Evolutionary conservation across 306 rosid species (phyloP).

Genomic region (Hippophae tibetana): DNA sequence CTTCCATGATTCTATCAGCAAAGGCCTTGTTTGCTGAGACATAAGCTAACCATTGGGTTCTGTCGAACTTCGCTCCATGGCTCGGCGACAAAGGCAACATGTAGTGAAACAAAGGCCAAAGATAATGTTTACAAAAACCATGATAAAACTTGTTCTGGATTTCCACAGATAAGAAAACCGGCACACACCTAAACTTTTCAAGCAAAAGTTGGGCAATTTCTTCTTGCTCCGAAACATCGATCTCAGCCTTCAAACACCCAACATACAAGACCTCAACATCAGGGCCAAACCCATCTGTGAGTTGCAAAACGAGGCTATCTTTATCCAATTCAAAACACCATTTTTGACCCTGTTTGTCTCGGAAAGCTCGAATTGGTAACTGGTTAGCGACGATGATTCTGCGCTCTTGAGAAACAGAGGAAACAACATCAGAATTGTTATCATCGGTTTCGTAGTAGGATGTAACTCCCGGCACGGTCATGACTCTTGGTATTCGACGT

Average conservation of each 20-base stretch:
- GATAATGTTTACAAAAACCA: constrained; percentile 75
- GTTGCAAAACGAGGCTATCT: constrained; percentile 46
- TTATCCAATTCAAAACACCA: constrained; percentile 50
- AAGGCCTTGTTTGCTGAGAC: constrained; percentile 49
- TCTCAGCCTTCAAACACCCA: constrained; percentile 42
- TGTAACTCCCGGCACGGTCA: constrained; percentile 14
- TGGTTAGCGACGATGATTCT: constrained; percentile 56
- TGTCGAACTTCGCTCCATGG: constrained; percentile 46
- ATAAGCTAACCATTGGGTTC: constrained; percentile 50
- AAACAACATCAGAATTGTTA: constrained; percentile 1
- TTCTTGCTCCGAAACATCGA: constrained; percentile 41
- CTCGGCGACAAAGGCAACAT: constrained; percentile 55
- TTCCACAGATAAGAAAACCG: constrained; percentile 36
- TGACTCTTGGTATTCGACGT: constrained; percentile 19
- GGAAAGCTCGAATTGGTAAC: constrained; percentile 39
- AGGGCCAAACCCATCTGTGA: constrained; percentile 42
- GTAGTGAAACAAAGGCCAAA: constrained; percentile 74
- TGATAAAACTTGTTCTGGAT: constrained; percentile 39
- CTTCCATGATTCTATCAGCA: constrained; percentile 51
- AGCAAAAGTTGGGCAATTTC: constrained; percentile 34
- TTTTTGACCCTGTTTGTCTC: constrained; percentile 9
- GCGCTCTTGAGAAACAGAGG: constrained; percentile 21
- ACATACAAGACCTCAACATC: constrained; percentile 50
- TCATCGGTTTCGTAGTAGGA: constrained; percentile 13
- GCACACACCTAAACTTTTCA: constrained; percentile 47